Conservation (phyloP, 805 yeast species). For the Wickerhamomyces strasburgensis region DNA sequence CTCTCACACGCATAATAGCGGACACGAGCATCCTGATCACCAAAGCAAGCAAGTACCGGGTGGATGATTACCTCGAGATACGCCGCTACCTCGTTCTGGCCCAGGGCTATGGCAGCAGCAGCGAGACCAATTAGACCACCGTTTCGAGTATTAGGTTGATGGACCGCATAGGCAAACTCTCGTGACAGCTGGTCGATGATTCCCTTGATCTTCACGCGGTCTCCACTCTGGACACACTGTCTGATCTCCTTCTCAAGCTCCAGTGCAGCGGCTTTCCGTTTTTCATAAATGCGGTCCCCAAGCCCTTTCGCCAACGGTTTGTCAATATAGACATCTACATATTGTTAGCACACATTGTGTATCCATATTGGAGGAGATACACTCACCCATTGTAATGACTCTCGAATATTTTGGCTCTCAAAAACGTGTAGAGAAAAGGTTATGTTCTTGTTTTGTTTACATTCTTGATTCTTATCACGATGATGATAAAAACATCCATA, state of each 20-base stretch:
- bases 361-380: background rate
- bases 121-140: conserved; percentile 96
- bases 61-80: conserved; percentile 83
- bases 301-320: conserved; percentile 42
- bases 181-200: conserved; percentile 70
- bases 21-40: conserved; percentile 96
- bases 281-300: conserved; percentile 70
- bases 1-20: conserved; percentile 96
- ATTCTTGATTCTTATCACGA: too few relatives aligned
- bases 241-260: conserved; percentile 77
- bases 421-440: too few relatives aligned
- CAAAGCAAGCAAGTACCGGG: conserved; percentile 92
- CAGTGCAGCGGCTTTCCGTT: conserved; percentile 71
- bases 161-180: conserved; percentile 76
- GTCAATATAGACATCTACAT: conserved; percentile 53
- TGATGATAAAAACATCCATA: too few relatives aligned
- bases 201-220: conserved; percentile 51
- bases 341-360: background rate
- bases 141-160: conserved; percentile 83
- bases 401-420: too few relatives aligned
- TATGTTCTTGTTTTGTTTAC: too few relatives aligned
- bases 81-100: conserved; percentile 73
- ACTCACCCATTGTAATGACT: too few relatives aligned
- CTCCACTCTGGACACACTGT: conserved; percentile 55
- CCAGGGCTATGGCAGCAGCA: conserved; percentile 91